phyloP scores from a whole-genome alignment of 768 basidiomycete species.

The Lactifluus piperatus region DNA sequence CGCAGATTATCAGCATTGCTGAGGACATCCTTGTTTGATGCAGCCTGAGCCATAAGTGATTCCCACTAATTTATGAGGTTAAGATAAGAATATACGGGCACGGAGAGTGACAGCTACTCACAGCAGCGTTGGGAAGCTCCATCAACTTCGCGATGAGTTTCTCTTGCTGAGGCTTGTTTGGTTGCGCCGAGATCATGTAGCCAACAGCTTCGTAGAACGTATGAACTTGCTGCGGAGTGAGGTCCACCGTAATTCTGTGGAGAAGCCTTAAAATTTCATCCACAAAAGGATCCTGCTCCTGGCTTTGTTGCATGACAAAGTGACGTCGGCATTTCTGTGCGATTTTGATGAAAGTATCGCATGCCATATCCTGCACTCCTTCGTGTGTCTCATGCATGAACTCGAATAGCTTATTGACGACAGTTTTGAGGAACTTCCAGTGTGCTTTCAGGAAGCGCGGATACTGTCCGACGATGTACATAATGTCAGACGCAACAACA shows the following conservation, averaged over 20 bases:
- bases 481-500: slow-evolving; percentile 91
- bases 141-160: slow-evolving; percentile 90
- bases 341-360: slow-evolving; percentile 99
- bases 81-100: not conserved
- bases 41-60: slow-evolving; percentile 91
- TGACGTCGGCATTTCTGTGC: slow-evolving; percentile 97
- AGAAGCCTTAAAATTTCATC: slow-evolving; percentile 91
- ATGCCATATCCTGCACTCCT: slow-evolving; percentile 99
- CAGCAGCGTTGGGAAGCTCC: slow-evolving; percentile 95
- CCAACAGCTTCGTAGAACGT: slow-evolving; percentile 99
- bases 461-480: slow-evolving; percentile 99
- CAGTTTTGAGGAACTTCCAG: slow-evolving; percentile 99
- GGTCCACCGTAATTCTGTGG: slow-evolving; percentile 89
- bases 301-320: slow-evolving; percentile 97
- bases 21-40: slow-evolving; percentile 85
- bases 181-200: slow-evolving; percentile 98
- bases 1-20: slow-evolving; percentile 91
- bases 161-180: slow-evolving; percentile 95
- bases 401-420: slow-evolving; percentile 98
- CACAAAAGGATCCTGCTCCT: slow-evolving; percentile 94
- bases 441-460: slow-evolving; percentile 99
- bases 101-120: slow-evolving; percentile 11
- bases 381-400: slow-evolving; percentile 99
- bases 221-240: slow-evolving; percentile 93
- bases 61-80: slow-evolving; percentile 64